These are phyloP conservation scores for Sporothrix sp. DNA, from an alignment of 2,329 filamentous ascomycete genomes.

Conservation along the genomic window DNA sequence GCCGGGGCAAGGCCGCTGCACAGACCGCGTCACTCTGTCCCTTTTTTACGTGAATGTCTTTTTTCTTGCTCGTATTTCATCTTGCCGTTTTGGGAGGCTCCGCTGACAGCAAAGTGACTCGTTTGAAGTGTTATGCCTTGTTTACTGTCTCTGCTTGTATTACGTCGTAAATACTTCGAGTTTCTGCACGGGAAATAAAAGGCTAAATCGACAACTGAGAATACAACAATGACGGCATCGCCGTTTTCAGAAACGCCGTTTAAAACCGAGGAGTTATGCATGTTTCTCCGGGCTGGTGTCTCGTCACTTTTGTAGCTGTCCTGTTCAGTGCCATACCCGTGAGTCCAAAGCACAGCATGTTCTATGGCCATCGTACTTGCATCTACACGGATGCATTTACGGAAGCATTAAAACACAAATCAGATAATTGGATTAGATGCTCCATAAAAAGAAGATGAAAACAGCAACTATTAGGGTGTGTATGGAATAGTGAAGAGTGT, in stretches of 20 bases:
- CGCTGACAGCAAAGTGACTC: conserved; percentile 1
- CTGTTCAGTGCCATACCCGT: too few species aligned
- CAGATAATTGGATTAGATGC: not conserved
- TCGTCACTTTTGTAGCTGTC: conserved; percentile 5
- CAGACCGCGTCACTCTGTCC: not conserved
- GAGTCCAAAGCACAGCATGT: too few species aligned
- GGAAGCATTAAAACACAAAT: too few species aligned
- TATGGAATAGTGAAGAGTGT: not conserved
- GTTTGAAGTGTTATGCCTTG: too few species aligned
- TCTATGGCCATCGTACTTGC: too few species aligned
- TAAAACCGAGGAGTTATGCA: not conserved
- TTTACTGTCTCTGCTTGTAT: too few species aligned
- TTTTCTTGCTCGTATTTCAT: not conserved
- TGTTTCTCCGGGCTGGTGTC: not conserved
- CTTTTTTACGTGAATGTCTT: too few species aligned
- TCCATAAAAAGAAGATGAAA: too few species aligned
- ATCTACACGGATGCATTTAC: too few species aligned
- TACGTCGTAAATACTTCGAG: too few species aligned
- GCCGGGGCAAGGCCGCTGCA: not conserved
- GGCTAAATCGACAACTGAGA: not conserved
- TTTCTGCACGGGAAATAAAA: too few species aligned
- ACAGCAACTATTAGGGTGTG: conserved; percentile 11
- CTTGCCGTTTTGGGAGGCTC: not conserved
- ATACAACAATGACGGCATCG: not conserved
- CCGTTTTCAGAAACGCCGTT: not conserved